These are phyloP conservation scores for Gymnopilus dilepis DNA, from an alignment of 768 basidiomycete species.

Conservation along the genomic window DNA sequence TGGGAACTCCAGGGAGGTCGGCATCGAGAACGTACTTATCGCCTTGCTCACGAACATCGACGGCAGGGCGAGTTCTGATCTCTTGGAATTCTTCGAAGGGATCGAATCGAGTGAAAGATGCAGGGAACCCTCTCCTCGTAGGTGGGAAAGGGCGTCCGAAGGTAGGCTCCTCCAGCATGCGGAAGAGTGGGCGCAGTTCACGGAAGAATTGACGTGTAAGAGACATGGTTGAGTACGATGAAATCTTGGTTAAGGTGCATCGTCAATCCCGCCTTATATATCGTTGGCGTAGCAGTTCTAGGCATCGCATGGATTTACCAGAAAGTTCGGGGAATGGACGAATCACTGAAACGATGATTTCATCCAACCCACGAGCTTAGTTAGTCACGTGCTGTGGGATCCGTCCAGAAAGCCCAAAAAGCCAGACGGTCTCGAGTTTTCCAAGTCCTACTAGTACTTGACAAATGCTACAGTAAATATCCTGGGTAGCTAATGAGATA, in stretches of 20 bases:
- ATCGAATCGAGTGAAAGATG: slow-evolving; percentile 32
- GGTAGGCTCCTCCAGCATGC: slow-evolving; percentile 72
- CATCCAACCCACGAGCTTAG: neutral
- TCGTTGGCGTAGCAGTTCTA: slow-evolving; percentile 5
- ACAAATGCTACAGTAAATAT: neutral
- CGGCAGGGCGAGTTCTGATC: slow-evolving; percentile 50
- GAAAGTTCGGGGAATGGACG: neutral
- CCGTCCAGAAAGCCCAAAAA: too few species aligned
- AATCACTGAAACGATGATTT: slow-evolving; percentile 3
- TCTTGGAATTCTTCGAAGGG: slow-evolving; percentile 27
- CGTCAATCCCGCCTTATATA: neutral
- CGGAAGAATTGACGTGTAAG: slow-evolving; percentile 66
- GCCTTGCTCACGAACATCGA: slow-evolving; percentile 72
- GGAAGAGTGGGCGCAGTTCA: slow-evolving; percentile 78
- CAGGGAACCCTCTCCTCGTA: slow-evolving; percentile 30
- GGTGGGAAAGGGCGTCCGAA: slow-evolving; percentile 39
- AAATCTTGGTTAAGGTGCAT: neutral
- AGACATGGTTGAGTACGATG: slow-evolving; percentile 51
- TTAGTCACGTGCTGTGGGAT: slow-evolving; percentile 1
- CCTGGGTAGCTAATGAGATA: slow-evolving; percentile 1
- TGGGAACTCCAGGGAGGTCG: slow-evolving; percentile 79
- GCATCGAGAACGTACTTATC: slow-evolving; percentile 73
- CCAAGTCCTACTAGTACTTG: neutral
- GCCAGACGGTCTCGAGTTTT: neutral
- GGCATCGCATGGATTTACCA: slow-evolving; percentile 7